Percentiles rank a stretch among this genome's conserved stretches.
These are phyloP conservation scores for Apophysomyces variabilis DNA, from an alignment of 371 early-diverging fungal species.

Conservation along the genomic window DNA sequence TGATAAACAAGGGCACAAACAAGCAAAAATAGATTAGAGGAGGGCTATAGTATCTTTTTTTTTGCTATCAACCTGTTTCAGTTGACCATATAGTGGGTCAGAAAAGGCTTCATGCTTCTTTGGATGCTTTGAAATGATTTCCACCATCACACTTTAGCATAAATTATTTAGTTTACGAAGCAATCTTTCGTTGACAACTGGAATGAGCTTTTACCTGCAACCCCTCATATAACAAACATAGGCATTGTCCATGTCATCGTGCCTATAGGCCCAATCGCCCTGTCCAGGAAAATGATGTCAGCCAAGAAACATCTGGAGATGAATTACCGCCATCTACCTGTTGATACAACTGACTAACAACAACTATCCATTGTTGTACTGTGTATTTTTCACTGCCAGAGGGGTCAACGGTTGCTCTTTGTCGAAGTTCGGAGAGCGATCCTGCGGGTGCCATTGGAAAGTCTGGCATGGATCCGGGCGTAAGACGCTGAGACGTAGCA, in stretches of 20 bases:
- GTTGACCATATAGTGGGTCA: slow-evolving; percentile 20
- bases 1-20: too few relatives aligned
- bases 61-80: slow-evolving; percentile 26
- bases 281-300: not conserved
- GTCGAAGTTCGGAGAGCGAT: slow-evolving; percentile 22
- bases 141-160: slow-evolving; percentile 25
- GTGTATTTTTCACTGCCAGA: slow-evolving; percentile 23
- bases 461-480: not conserved
- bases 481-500: not conserved
- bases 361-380: slow-evolving; percentile 15
- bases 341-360: slow-evolving; percentile 15
- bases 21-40: too few relatives aligned
- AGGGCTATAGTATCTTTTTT: not conserved
- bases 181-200: too few relatives aligned
- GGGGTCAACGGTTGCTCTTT: slow-evolving; percentile 23
- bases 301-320: not conserved
- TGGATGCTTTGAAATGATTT: slow-evolving; percentile 31
- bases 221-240: slow-evolving; percentile 36
- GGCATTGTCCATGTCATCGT: slow-evolving; percentile 32
- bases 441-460: not conserved
- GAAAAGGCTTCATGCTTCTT: slow-evolving; percentile 15
- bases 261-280: slow-evolving; percentile 28
- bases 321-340: not conserved
- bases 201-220: slow-evolving; percentile 25
- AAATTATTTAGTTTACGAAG: not conserved